Percentiles rank a stretch among this genome's conserved stretches.
phyloP scores from a whole-genome alignment of 2,329 filamentous ascomycete genomes.

The Aspergillus arachidicola region DNA sequence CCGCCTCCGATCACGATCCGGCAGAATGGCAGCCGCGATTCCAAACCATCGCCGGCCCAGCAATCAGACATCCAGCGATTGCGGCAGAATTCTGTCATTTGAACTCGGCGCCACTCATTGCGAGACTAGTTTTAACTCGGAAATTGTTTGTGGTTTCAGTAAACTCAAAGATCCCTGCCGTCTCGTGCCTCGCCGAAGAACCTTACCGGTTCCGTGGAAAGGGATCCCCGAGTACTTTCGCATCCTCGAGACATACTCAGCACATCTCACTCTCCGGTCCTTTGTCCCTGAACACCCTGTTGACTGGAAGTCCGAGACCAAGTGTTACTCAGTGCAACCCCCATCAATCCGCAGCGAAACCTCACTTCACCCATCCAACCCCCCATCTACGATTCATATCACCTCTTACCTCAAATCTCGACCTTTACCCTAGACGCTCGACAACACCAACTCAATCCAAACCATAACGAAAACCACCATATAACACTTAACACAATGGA shows the following conservation, averaged over 20 bases:
- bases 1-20: constrained; percentile 31
- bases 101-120: neutral
- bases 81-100: neutral
- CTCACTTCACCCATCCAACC: neutral
- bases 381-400: neutral
- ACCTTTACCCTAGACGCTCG: neutral
- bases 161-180: neutral
- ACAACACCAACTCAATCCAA: neutral
- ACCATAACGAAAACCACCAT: neutral
- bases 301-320: neutral
- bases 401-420: neutral
- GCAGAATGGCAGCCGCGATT: constrained; percentile 28
- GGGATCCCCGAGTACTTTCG: neutral
- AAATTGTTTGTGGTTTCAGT: neutral
- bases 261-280: neutral
- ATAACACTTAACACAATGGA: constrained; percentile 30
- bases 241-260: neutral
- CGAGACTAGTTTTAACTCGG: neutral
- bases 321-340: neutral
- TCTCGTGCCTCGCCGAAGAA: neutral
- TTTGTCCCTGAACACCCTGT: neutral
- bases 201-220: neutral
- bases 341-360: neutral
- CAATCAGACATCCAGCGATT: constrained; percentile 1
- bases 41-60: neutral